A percentile compares a stretch with the other conserved stretches of the same genome.
Conservation (phyloP, 176 grass and related monocot species). For the Metroxylon sagu region DNA sequence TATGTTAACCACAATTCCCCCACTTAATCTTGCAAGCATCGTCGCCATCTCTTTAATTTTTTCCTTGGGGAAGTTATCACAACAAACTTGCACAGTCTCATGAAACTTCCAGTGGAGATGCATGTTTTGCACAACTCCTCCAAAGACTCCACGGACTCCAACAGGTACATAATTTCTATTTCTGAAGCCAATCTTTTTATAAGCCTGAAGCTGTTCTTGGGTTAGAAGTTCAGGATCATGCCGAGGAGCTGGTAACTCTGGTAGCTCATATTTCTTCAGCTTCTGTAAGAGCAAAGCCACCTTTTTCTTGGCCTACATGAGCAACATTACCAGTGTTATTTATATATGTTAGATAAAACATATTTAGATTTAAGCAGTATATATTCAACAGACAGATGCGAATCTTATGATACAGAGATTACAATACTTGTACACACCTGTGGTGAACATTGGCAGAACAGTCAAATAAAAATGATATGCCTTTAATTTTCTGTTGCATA, state of each 20-base stretch:
- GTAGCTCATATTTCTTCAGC: conserved; percentile 94
- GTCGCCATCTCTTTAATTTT: conserved; percentile 98
- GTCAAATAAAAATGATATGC: neutral
- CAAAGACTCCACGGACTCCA: conserved; percentile 97
- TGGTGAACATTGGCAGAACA: neutral
- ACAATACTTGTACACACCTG: neutral
- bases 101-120: conserved; percentile 99
- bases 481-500: neutral
- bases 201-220: conserved; percentile 79
- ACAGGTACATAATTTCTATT: conserved; percentile 92
- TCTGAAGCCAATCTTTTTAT: conserved; percentile 97
- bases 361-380: neutral
- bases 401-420: neutral
- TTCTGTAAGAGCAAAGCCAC: conserved; percentile 89
- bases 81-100: conserved; percentile 94
- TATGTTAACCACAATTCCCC: conserved; percentile 94
- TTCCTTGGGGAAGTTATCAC: conserved; percentile 93
- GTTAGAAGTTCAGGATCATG: conserved; percentile 92
- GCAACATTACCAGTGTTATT: conserved; percentile 4
- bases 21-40: conserved; percentile 90
- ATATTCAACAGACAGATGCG: neutral
- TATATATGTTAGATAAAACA: no score
- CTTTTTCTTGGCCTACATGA: conserved; percentile 86
- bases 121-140: conserved; percentile 99
- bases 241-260: conserved; percentile 69